Conservation (phyloP, 116 monocot species). For the Papilionanthe hybrid region DNA sequence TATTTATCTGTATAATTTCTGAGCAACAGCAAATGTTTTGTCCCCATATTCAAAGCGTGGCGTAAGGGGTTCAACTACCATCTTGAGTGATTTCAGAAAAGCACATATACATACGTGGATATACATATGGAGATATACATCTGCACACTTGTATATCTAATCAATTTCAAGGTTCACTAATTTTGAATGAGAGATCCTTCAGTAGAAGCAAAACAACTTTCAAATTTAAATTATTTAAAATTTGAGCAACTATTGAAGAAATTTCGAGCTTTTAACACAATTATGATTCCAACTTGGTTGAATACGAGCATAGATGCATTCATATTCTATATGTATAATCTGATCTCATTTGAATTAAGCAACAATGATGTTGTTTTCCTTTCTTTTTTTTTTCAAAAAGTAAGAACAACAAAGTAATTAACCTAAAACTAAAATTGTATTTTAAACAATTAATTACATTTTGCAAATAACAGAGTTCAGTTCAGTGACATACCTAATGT, state of each 20-base stretch:
- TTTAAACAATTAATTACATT: neutral
- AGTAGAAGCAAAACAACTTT: neutral
- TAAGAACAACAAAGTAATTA: neutral
- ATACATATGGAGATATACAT: too few relatives aligned
- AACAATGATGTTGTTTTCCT: neutral
- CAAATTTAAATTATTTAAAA: neutral
- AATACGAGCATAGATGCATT: neutral
- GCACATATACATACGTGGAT: too few relatives aligned
- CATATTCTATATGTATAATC: neutral
- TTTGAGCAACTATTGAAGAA: neutral
- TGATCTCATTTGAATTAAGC: neutral
- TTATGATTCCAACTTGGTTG: neutral
- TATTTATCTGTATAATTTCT: neutral
- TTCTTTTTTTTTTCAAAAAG: neutral
- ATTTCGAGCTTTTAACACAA: neutral
- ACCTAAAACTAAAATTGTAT: neutral
- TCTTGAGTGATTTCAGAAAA: too few relatives aligned
- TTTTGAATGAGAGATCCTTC: neutral
- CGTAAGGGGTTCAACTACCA: neutral
- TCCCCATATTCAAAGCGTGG: neutral
- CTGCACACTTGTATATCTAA: neutral
- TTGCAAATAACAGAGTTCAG: neutral
- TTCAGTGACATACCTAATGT: neutral
- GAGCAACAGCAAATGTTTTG: neutral
- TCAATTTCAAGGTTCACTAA: neutral